These are phyloP conservation scores for Aspergillus versicolor DNA, from an alignment of 2,329 filamentous ascomycete genomes.

Conservation along the genomic window DNA sequence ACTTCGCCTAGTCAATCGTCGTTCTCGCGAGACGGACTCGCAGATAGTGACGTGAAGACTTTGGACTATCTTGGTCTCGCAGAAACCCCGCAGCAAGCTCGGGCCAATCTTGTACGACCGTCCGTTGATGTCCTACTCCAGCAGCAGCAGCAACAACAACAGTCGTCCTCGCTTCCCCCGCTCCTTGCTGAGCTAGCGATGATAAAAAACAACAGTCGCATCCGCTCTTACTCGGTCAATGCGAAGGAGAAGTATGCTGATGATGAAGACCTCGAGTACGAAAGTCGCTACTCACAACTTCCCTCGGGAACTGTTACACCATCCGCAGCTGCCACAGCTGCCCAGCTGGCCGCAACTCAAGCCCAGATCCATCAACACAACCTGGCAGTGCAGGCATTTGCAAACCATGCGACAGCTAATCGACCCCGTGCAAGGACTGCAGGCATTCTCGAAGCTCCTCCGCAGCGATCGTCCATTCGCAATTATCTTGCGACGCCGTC, in stretches of 20 bases:
- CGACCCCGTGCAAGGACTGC: conserved; percentile 88
- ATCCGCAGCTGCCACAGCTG: conserved; percentile 55
- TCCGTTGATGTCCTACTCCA: conserved; percentile 51
- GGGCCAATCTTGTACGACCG: conserved; percentile 68
- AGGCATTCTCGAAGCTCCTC: conserved; percentile 80
- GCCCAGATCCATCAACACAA: conserved; percentile 84
- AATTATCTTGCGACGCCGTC: conserved; percentile 76
- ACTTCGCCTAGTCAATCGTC: conserved; percentile 83
- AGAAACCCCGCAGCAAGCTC: conserved; percentile 81
- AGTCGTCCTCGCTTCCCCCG: conserved; percentile 44
- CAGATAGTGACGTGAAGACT: conserved; percentile 86
- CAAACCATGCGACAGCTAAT: conserved; percentile 75
- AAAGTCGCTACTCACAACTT: conserved; percentile 56
- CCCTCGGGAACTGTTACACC: conserved; percentile 63
- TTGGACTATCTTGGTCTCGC: conserved; percentile 93
- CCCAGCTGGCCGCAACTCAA: conserved; percentile 61
- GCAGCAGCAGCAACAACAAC: conserved; percentile 53
- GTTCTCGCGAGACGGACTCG: conserved; percentile 79
- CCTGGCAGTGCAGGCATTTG: conserved; percentile 87
- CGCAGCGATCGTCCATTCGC: conserved; percentile 62
- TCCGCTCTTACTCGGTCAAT: conserved; percentile 97
- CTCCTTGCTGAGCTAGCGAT: conserved; percentile 75
- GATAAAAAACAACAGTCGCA: conserved; percentile 78
- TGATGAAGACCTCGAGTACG: conserved; percentile 76
- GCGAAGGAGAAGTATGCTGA: conserved; percentile 97